Evolutionary conservation across 1,284 basidiomycete species (phyloP), one percentile per base, ranked within the genome.

Genomic region (Chondrostereum purpureum): DNA sequence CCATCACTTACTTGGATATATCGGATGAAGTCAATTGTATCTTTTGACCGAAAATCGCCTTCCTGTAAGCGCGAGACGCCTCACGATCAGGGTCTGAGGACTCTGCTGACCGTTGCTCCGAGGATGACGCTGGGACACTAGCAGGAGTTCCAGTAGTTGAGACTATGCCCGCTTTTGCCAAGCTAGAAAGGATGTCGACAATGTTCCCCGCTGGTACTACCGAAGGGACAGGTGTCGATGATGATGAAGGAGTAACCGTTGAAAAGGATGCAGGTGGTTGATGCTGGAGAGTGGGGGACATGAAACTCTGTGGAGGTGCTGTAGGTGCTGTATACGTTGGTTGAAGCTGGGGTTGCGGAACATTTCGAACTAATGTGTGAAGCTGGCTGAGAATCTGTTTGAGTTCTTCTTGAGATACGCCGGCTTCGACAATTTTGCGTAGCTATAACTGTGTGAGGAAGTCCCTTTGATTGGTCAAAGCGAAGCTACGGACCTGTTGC

Each of bases 331-430:
- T 21, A 11, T 42, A 36, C 22, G 49, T 5, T 46, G 45, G 48
- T 40, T 42, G 50, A 34, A 21, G 60, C 43, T 5, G 63, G 57
- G 8, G 62, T 50, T n/a, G 59, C 56, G 43, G 66, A 63, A 48
- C n/a, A n/a, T 70, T 63, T 42, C 78, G 75, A 19, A 80, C 73
- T 14, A 92, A 66, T 22, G 74, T 72, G 27, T 87, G 82, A 4
- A 95, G 63, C 58, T 92, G 89, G 23, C 67, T 63, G 0, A 92
- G 72, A 45, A 95, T 93, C 58, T 91, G 87, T 34, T 73, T 72
- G 20, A 94, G 70, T 58, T 94, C 88, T 19, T 80, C 78, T 54
- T 86, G 81, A 2, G 88, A 88, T 13, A 93, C 81, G 12, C 86
- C 84, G 2, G 80, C 76, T 57, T 88, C 81, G 1, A 92, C 85